phyloP scores from a whole-genome alignment of 179 eudicot species.

The Spergularia azorica region DNA sequence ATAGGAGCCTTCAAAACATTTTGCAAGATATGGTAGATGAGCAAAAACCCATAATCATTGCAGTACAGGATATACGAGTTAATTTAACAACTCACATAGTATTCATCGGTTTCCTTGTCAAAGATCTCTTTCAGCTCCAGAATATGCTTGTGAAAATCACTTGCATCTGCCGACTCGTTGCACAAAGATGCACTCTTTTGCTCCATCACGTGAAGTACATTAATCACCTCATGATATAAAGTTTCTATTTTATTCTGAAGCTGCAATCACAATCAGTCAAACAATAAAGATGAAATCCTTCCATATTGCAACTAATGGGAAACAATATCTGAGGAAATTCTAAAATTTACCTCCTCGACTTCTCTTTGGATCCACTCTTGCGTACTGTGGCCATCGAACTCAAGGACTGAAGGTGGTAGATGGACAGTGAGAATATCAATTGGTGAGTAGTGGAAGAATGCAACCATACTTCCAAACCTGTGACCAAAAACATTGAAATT shows the following conservation, averaged over 20 bases:
- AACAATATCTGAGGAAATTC: neutral
- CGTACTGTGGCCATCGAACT: conserved; percentile 56
- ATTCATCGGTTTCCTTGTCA: conserved; percentile 53
- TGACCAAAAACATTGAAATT: conserved; percentile 3
- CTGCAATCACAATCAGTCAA: conserved; percentile 41
- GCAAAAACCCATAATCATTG: neutral
- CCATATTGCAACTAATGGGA: neutral
- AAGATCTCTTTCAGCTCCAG: conserved; percentile 64
- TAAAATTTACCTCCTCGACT: conserved; percentile 56
- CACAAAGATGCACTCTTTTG: conserved; percentile 47
- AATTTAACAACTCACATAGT: conserved; percentile 51
- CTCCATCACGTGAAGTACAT: conserved; percentile 60
- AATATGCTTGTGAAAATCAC: conserved; percentile 57
- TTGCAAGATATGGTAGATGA: neutral
- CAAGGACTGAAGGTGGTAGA: conserved; percentile 78
- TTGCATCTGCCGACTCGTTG: conserved; percentile 43
- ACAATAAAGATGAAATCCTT: neutral
- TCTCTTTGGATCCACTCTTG: conserved; percentile 80
- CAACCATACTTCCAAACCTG: conserved; percentile 93
- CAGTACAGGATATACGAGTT: neutral
- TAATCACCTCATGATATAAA: conserved; percentile 58
- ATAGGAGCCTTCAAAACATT: neutral
- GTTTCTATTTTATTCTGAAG: conserved; percentile 64
- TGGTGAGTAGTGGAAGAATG: conserved; percentile 87
- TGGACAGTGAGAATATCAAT: conserved; percentile 81